Base-by-base conservation (phyloP, 805 yeast species). In the Metschnikowia continentalis region DNA sequence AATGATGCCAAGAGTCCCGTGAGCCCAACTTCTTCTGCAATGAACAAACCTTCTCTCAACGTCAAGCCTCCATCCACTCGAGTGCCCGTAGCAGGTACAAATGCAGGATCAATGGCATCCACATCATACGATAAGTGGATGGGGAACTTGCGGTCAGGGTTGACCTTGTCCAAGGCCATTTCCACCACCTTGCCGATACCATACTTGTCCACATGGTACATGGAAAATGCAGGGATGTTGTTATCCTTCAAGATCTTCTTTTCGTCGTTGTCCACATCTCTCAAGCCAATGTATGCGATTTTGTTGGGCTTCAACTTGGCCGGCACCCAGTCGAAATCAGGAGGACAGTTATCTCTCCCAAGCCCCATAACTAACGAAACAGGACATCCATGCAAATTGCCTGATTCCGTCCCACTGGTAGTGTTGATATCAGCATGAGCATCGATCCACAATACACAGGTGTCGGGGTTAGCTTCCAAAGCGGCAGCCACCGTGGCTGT, bases 351-450 rank as follows among this genome's bases (percentile, higher is more conserved):
- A 36, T 80, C 83, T 48, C 71, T 67, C 57, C 87, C 89, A 48
- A 91, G 73, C 2, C 97, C 97, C 80, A 90, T 75, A 50, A 92
- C 74, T 65, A 94, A 94, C 2, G 96, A 82, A 35, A 92, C 90
- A 1, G 99, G 99, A 67, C 97, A 91, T 5, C 99, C 99, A 68
- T 92, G 99, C 60, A 92, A 76, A 68, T 92, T 94, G 39, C 98
- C 98, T 6, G 92, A 82, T 30, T 79, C 86, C 1, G 97, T 84
- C 7, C 90, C 82, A 35, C 76, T 75, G 10, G 96, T 88, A 1
- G 97, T 86, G 75, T 94, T 94, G 66, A 94, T 86, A 68, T 92
- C 99, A 17, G 98, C 97, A 68, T 92, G 99, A 0, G 99, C 99
- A 70, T 92, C 99, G 60, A 92, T 86, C 99, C 99, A 92, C 55